Base-by-base conservation (phyloP, 192 early-diverging fungal genomes). In the Coemansia nantahalensis region DNA sequence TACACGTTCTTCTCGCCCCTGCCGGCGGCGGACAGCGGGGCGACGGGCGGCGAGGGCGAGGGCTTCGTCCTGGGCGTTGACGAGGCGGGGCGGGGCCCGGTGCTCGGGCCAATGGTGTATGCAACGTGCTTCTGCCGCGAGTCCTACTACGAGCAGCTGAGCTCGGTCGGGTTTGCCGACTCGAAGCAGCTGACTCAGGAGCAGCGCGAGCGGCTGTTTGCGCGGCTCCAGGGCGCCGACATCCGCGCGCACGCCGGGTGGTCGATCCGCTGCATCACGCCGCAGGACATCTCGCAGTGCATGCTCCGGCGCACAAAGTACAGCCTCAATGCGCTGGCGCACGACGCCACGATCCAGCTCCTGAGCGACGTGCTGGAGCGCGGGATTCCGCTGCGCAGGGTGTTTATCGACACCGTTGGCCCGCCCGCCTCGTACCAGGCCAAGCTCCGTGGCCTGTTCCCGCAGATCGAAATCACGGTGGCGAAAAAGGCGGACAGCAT, bases 31-130 rank as follows among this genome's bases (percentile, higher is more conserved):
- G 6, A 15, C 34, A 17, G 14, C 33, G 15, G 4, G 14, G 0
- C 45, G 13, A 35, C 47, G 13, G 37, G 19, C n/a, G 44, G 37
- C 18, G 18, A 32, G 1, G 38, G n/a, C 3, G 39, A 53, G 6
- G 56, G 56, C 19, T 88, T 80, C 54, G 79, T 90, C 2, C 68
- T 97, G 26, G 95, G 97, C 21, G 90, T 99, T 1, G 97, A 99
- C 59, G 97, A 99, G 51, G 97, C 97, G 19, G 97, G 97, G 8
- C 72, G 95, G 13, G 97, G 97, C 0, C 97, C 97, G 8, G 95
- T 97, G 0, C 80, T 98, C 0, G 91, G 92, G 1, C 92, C 94
- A 9, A 99, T 99, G 97, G 95, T 98, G 0, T 99, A 98, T 65
- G 90, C 90, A 1, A 74, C 88, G n/a, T 86, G 88, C 39, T 98